Conservation (phyloP, 495 filamentous ascomycete genomes). For the Recurvomyces mirabilis region DNA sequence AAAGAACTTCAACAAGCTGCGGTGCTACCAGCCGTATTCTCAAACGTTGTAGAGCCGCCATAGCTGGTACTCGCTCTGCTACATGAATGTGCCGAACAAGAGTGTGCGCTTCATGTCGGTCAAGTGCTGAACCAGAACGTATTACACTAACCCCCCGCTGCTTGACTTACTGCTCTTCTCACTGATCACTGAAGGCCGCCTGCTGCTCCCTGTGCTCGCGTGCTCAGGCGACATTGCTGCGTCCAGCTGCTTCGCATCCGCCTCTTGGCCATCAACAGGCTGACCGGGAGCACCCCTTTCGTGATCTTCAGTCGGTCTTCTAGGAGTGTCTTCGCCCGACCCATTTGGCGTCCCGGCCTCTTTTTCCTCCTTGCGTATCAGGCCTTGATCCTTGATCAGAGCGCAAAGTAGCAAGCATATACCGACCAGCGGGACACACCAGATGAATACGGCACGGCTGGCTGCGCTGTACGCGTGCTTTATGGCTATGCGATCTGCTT, state of each 20-base stretch:
- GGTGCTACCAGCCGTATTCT: too few relatives aligned
- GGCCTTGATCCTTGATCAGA: constrained; percentile 43
- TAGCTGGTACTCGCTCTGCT: too few relatives aligned
- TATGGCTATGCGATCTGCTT: constrained; percentile 33
- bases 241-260: background rate
- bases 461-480: constrained; percentile 41
- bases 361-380: constrained; percentile 37
- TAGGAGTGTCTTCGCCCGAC: background rate
- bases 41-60: too few relatives aligned
- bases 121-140: too few relatives aligned
- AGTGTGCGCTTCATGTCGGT: too few relatives aligned
- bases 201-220: background rate
- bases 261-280: background rate
- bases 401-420: constrained; percentile 41
- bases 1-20: too few relatives aligned
- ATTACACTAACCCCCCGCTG: too few relatives aligned
- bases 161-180: constrained; percentile 1
- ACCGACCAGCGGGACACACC: constrained; percentile 45
- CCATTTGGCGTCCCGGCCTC: constrained; percentile 2
- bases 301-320: background rate
- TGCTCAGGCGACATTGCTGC: background rate
- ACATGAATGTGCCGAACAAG: too few relatives aligned
- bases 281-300: background rate
- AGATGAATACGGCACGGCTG: constrained; percentile 42
- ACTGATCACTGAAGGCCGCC: background rate